Base-by-base conservation (phyloP, 768 basidiomycete genomes). In the Tremella fuciformis region DNA sequence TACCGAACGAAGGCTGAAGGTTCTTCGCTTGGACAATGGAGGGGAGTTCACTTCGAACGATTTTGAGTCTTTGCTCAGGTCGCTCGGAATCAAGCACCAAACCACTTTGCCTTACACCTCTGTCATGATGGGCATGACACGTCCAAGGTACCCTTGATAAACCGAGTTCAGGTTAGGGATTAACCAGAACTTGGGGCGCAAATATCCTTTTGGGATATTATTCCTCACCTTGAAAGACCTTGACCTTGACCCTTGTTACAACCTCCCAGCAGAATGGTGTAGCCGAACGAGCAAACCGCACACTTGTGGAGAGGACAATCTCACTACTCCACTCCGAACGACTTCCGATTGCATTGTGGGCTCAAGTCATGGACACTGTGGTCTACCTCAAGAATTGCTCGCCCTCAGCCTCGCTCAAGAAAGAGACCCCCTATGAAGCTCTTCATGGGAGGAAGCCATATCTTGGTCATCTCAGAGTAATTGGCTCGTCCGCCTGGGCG, bases 311-410 rank as follows among this genome's bases (percentile, higher is more conserved):
- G 38, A 19, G 52, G 18, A 53, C 52, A 15, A 53, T 53, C 29
- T 7, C 52, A 16, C 39, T 53, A 1, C 52, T 53, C 34, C 29
- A 53, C 38, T 53, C 52, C 25, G 52, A 53, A 19, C 52, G 52
- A 37, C 39, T 53, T 8, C 52, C 52, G 15, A 18, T 53, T 15
- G 26, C 52, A 9, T 19, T 53, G 11, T 53, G 52, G 52, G 52
- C 52, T 9, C 19, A 53, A 19, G 52, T 53, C 26, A 53, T 53
- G 52, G 19, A 53, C 29, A 53, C 52, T 38, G 52, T 53, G 39
- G 52, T 53, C 19, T 53, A 53, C 29, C 38, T 53, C n/a, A 53
- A 53, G 52, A 53, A 53, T 39, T 34, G 52, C 29, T 53, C 52
- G 52, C 52, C 52, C 9, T 37, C 52, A 19, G 18, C n/a, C 52